Evolutionary conservation across 257 asterid genomes (phyloP).

Genomic region (Oldenlandia corymbosa): DNA sequence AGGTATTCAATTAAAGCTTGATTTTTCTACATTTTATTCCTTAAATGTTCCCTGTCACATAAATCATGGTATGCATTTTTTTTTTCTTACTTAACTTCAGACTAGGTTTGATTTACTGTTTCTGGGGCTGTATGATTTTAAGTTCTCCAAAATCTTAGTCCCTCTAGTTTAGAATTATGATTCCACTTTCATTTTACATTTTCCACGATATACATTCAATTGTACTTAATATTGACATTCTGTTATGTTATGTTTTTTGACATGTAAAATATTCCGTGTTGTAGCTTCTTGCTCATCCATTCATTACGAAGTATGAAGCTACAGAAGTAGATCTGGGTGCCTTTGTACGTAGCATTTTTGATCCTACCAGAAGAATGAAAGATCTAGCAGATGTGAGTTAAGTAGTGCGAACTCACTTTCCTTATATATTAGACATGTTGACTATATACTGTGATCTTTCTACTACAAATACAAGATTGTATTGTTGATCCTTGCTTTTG

Average conservation of each 20-base stretch:
- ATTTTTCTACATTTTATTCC: not conserved
- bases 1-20: too few species aligned
- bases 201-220: not conserved
- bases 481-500: slow-evolving; percentile 10
- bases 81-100: not conserved
- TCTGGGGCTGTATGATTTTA: too few species aligned
- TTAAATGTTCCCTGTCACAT: not conserved
- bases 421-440: not conserved
- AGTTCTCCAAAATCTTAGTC: too few species aligned
- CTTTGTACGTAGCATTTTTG: slow-evolving; percentile 75
- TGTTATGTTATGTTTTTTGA: slow-evolving; percentile 5
- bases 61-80: not conserved
- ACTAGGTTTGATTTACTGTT: not conserved
- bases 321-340: slow-evolving; percentile 64
- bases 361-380: slow-evolving; percentile 83
- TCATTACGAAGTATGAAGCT: slow-evolving; percentile 54
- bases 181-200: not conserved
- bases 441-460: not conserved
- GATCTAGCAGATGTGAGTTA: slow-evolving; percentile 93
- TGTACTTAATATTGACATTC: not conserved
- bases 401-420: slow-evolving; percentile 8
- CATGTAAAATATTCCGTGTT: slow-evolving; percentile 8
- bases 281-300: slow-evolving; percentile 93
- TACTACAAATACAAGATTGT: not conserved
- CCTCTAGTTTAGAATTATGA: not conserved